Percentiles rank a stretch among this genome's conserved stretches.
Conservation (phyloP, 768 basidiomycete genomes). For the Coprinopsis strossmayeri region DNA sequence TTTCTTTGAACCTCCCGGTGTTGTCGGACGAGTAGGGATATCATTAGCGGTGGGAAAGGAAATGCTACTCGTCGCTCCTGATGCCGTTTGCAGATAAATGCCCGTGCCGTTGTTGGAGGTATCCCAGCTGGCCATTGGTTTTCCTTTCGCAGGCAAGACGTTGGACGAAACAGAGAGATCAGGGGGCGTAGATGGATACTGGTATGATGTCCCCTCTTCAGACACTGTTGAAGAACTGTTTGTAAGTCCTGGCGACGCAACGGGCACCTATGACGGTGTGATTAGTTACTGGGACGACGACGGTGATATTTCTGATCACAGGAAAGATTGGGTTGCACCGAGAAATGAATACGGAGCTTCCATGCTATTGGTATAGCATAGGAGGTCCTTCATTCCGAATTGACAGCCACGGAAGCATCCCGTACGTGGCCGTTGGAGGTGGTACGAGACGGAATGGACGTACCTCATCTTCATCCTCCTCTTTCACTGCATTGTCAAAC, state of each 20-base stretch:
- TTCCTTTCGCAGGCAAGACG: slow-evolving; percentile 7
- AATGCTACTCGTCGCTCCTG: too few species aligned
- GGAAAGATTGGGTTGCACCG: too few species aligned
- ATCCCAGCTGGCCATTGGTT: slow-evolving; percentile 1
- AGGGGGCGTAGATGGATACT: slow-evolving; percentile 10
- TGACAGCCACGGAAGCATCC: too few species aligned
- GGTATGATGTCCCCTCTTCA: slow-evolving; percentile 24
- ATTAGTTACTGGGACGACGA: slow-evolving; percentile 4
- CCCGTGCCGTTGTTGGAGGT: not conserved
- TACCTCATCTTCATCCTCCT: slow-evolving; percentile 48
- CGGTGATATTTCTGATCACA: slow-evolving; percentile 8
- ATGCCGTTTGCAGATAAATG: not conserved
- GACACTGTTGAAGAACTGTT: slow-evolving; percentile 27
- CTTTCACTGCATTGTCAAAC: slow-evolving; percentile 54
- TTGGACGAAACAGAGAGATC: slow-evolving; percentile 1
- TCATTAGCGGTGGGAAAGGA: slow-evolving; percentile 6
- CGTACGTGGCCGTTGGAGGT: not conserved
- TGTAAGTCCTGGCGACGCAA: slow-evolving; percentile 25
- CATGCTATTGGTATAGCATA: too few species aligned
- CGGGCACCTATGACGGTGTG: slow-evolving; percentile 14
- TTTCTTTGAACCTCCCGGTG: slow-evolving; percentile 23
- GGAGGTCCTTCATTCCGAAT: too few species aligned
- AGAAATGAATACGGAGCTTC: too few species aligned
- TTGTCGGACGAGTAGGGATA: slow-evolving; percentile 18
- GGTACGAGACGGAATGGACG: slow-evolving; percentile 3